These are phyloP conservation scores for Irpex lacteus DNA, from an alignment of 1,284 basidiomycete genomes.

Conservation along the genomic window DNA sequence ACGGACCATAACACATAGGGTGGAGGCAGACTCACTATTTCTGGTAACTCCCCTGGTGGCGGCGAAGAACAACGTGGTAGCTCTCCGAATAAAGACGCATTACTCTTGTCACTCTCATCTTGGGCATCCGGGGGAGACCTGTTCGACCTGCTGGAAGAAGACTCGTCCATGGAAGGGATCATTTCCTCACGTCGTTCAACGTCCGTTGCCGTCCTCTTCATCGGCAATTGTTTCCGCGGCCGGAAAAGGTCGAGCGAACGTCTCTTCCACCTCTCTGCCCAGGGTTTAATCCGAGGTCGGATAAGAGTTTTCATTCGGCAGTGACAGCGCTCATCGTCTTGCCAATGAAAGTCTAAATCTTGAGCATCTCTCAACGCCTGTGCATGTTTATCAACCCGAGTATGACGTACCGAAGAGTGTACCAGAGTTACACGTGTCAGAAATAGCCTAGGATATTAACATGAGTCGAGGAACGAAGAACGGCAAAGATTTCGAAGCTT, in stretches of 20 bases:
- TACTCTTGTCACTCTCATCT: background rate
- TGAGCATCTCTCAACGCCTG: background rate
- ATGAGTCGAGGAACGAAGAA: background rate
- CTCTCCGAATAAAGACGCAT: background rate
- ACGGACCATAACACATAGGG: background rate
- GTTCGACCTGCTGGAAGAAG: no score
- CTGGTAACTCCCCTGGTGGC: background rate
- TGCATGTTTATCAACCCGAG: no score
- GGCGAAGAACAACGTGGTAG: background rate
- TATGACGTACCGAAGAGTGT: constrained; percentile 1
- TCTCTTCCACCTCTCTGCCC: background rate
- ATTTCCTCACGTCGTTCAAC: no score
- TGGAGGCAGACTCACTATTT: background rate
- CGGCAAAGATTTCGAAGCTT: background rate
- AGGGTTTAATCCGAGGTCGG: background rate
- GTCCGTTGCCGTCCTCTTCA: no score
- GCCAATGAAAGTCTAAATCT: background rate
- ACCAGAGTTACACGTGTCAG: constrained; percentile 1
- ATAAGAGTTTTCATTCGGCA: background rate
- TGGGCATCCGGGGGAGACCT: no score
- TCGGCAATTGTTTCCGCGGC: no score
- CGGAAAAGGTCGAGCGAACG: background rate
- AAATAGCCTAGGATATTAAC: background rate
- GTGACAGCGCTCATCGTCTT: background rate
- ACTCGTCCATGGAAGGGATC: no score